Evolutionary conservation across 2,329 filamentous ascomycete genomes (phyloP), one percentile per base, ranked within the genome.

Genomic region (Clarireedia homoeocarpa): DNA sequence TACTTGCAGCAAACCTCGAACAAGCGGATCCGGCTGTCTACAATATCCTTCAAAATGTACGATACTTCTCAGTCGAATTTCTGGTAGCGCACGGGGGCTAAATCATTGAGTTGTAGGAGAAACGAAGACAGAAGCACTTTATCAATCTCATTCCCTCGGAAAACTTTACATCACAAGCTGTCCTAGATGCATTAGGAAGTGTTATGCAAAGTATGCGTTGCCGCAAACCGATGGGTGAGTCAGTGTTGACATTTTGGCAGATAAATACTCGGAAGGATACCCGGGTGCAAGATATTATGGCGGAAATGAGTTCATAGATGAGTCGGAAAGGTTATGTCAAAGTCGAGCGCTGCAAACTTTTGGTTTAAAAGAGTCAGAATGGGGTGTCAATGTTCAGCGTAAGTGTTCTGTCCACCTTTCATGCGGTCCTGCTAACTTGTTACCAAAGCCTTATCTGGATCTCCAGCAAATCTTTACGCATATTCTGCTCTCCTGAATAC

Each of bases 221-320:
- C 17, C 14, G 15, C 44, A 17, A 24, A 38, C 44, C 27, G 70
- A 67, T 56, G 66, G 68, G 64, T 68, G 67, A 63, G 66, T 71
- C 61, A 71, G 69, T 60, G 71, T 72, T 67, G 68, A 73, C 58
- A 5, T 71, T 52, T 45, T 34, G 42, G 34, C 49, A 88, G 89
- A 97, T 75, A 97, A 99, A 73, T 99, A 99, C 76, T 97, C 94
- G 0, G 94, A 99, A 73, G 94, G 94, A 51, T 99, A 99, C 68
- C 94, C 92, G 34, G 94, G 94, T 56, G 92, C 92, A 59, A 82
- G 92, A 70, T 97, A 97, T 76, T 97, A 97, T 70, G 92, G 92
- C 53, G 92, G 92, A 62, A 97, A 97, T 72, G 88, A 96, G 74
- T 91, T 91, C 72, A 97, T 97, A 68, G 92, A 97, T 69, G 82